phyloP scores from a whole-genome alignment of 352 stramenopile species.

The Phytophthora syringae region DNA sequence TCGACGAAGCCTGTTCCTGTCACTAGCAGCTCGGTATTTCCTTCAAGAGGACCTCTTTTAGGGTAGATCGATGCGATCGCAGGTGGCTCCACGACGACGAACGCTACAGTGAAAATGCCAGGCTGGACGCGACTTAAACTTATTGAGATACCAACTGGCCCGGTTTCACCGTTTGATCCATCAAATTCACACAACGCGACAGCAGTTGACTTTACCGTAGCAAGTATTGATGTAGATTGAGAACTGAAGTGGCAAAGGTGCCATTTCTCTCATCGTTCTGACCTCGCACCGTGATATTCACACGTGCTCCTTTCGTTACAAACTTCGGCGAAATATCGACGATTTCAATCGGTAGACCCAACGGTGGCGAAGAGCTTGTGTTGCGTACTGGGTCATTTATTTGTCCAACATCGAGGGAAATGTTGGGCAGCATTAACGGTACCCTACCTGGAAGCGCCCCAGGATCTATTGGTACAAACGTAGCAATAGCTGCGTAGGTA shows the following conservation, averaged over 20 bases:
- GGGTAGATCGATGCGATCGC: constrained; percentile 30
- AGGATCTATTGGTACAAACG: constrained; percentile 17
- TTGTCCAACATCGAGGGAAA: neutral
- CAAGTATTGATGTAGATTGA: constrained; percentile 7
- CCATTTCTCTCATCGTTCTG: constrained; percentile 27
- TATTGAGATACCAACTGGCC: constrained; percentile 19
- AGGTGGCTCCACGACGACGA: constrained; percentile 19
- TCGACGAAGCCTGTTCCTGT: constrained; percentile 21
- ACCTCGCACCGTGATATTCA: constrained; percentile 45
- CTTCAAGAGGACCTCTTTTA: constrained; percentile 20
- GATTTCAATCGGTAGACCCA: constrained; percentile 9
- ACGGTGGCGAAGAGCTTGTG: neutral
- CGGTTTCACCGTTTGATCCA: neutral
- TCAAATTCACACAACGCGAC: constrained; percentile 34
- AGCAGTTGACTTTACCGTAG: constrained; percentile 19
- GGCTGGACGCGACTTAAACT: constrained; percentile 18
- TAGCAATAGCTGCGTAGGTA: constrained; percentile 16
- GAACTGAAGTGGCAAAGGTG: constrained; percentile 39
- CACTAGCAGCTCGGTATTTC: constrained; percentile 28
- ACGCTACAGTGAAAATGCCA: constrained; percentile 8
- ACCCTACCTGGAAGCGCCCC: constrained; percentile 11
- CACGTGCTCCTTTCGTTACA: constrained; percentile 4
- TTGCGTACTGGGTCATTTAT: neutral
- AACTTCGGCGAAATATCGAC: constrained; percentile 29
- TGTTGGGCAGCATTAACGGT: neutral